Evolutionary conservation across 164 flowering plant genomes (phyloP).

Genomic region (Magnolia changhungtana): DNA sequence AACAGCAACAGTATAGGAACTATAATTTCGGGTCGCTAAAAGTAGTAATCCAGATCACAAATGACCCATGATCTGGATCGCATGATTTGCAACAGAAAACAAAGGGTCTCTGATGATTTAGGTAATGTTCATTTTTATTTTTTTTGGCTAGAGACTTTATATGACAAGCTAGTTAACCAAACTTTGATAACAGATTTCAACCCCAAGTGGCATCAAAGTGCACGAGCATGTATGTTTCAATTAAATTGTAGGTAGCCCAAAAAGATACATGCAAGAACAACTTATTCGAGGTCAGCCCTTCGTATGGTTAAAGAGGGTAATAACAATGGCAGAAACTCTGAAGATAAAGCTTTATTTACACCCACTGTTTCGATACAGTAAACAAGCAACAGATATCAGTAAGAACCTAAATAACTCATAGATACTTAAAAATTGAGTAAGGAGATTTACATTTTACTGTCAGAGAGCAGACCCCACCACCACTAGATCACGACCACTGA

Average conservation of each 20-base stretch:
- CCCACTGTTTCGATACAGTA: conserved; percentile 2
- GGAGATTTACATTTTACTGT: conserved; percentile 21
- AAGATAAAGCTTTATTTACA: conserved; percentile 16
- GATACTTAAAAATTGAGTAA: conserved; percentile 11
- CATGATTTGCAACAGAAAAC: no score
- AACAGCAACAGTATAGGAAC: no score
- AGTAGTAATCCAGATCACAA: no score
- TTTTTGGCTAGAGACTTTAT: no score
- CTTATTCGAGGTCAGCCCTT: background rate
- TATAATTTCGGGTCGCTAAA: no score
- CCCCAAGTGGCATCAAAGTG: no score
- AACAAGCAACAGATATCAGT: conserved; percentile 8
- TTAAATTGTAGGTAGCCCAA: conserved; percentile 12
- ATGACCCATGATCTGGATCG: no score
- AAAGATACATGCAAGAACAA: conserved; percentile 4
- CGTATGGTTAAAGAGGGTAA: conserved; percentile 1
- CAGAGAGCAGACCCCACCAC: conserved; percentile 14
- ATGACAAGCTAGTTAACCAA: no score
- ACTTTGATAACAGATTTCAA: no score
- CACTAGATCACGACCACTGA: background rate
- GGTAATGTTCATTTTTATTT: no score
- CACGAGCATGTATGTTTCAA: no score
- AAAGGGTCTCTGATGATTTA: no score
- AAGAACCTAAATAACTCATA: conserved; percentile 17
- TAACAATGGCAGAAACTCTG: conserved; percentile 6